Base-by-base conservation (phyloP, 176 grass and related monocot genomes). In the Carex scoparia region DNA sequence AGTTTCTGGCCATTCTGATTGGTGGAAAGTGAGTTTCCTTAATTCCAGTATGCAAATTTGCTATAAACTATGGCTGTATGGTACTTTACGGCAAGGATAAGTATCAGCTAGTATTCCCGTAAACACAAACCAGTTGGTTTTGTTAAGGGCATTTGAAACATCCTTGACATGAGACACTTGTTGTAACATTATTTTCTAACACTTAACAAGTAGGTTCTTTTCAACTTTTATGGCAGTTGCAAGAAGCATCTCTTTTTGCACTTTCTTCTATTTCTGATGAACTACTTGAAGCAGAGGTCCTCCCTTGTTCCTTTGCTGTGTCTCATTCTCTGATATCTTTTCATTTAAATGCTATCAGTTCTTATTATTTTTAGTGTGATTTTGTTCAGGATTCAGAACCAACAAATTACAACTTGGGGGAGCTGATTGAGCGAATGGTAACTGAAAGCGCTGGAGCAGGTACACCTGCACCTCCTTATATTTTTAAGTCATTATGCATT, bases 191-290 rank as follows among this genome's bases (percentile, higher is more conserved):
- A 1, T 32, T 57, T 57, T 56, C 51, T 33, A 56, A 78, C 42
- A 32, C 28, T 56, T 56, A 72, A 78, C 51, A 78, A 78, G 74
- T 57, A 77, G 74, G 48, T 56, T 78, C 28, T 78, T 78, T 51
- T 78, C n/a, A 5, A 78, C 49, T 79, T 83, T 81, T 89, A 69
- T 89, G 57, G 67, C 95, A 98, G 95, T 81, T 94, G 44, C 93
- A 88, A 88, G 95, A 98, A 89, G 93, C 95, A 83, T 89, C 93
- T 77, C 91, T 98, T 90, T 98, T 93, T 88, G 88, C 93, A 44
- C 85, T 95, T 60, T 93, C 86, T 95, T 98, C 95, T 83, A 61
- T 98, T 65, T 94, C 95, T 35, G 95, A 94, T 77, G 91, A 93
- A 79, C 83, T 93, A 79, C 89, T 88, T 90, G 95, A 98, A 89